These are phyloP conservation scores for Coemansia sp. DNA, from an alignment of 192 early-diverging fungal genomes.

Conservation along the genomic window DNA sequence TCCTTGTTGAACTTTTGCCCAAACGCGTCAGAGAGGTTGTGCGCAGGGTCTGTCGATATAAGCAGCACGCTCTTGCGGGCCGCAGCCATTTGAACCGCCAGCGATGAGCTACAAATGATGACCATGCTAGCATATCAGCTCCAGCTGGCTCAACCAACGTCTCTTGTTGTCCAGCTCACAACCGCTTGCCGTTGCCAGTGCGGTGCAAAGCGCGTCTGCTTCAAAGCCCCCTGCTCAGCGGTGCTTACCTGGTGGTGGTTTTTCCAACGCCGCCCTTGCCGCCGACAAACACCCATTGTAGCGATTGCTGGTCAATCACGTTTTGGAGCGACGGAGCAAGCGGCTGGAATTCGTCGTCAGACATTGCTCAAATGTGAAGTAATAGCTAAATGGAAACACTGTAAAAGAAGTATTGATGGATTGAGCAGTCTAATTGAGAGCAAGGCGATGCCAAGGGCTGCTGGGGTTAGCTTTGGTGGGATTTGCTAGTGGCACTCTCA, in stretches of 20 bases:
- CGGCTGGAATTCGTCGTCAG: slow-evolving; percentile 68
- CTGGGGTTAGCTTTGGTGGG: too few species aligned
- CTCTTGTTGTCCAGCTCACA: too few species aligned
- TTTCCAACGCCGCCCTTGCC: slow-evolving; percentile 99
- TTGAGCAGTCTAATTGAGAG: too few species aligned
- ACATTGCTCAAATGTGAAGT: slow-evolving; percentile 25
- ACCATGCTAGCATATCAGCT: too few species aligned
- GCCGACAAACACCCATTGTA: slow-evolving; percentile 99
- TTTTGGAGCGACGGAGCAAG: slow-evolving; percentile 88
- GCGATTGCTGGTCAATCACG: slow-evolving; percentile 90
- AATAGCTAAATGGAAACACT: not conserved
- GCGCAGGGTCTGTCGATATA: slow-evolving; percentile 98
- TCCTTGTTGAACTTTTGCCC: slow-evolving; percentile 98
- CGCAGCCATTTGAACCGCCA: slow-evolving; percentile 89
- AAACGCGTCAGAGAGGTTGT: slow-evolving; percentile 98
- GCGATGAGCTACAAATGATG: slow-evolving; percentile 67
- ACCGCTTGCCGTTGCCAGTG: too few species aligned
- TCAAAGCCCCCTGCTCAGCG: too few species aligned
- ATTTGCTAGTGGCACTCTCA: too few species aligned
- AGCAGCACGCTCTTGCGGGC: slow-evolving; percentile 89
- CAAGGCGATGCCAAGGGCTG: too few species aligned
- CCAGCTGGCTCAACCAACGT: too few species aligned
- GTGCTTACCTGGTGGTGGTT: slow-evolving; percentile 64
- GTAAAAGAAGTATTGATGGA: too few species aligned
- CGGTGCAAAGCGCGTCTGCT: too few species aligned